phyloP scores from a whole-genome alignment of 2,329 filamentous ascomycete species.

The Fusarium haematococcum region DNA sequence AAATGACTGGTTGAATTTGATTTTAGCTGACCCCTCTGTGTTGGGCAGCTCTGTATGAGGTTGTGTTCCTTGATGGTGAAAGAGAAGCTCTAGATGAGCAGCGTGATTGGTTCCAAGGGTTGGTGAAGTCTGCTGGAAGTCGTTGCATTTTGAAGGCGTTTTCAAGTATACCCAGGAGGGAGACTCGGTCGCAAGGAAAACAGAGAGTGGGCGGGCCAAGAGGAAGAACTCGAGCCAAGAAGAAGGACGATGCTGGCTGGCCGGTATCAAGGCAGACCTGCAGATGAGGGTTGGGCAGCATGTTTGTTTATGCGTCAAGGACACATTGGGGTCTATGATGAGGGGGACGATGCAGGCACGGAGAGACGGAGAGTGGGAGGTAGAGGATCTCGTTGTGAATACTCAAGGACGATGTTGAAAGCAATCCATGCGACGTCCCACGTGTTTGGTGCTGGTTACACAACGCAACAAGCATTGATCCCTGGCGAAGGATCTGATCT shows the following conservation, averaged over 20 bases:
- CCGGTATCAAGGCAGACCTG: not conserved
- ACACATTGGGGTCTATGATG: not conserved
- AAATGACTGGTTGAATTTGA: slow-evolving; percentile 3
- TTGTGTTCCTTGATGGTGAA: slow-evolving; percentile 1
- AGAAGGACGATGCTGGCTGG: not conserved
- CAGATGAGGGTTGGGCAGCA: not conserved
- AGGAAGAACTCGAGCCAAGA: not conserved
- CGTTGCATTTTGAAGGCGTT: not conserved
- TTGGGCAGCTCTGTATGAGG: slow-evolving; percentile 18
- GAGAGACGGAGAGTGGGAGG: not conserved
- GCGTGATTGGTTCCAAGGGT: slow-evolving; percentile 1
- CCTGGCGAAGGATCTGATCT: not conserved
- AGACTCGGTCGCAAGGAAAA: not conserved
- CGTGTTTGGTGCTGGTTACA: not conserved
- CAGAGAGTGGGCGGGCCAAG: not conserved
- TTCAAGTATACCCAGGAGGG: not conserved
- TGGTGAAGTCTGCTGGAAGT: not conserved
- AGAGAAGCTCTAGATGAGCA: slow-evolving; percentile 10
- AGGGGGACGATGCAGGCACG: not conserved
- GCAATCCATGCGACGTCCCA: not conserved
- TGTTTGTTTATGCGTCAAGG: not conserved
- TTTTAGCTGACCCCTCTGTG: slow-evolving; percentile 6
- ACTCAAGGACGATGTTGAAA: not conserved
- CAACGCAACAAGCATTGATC: not conserved
- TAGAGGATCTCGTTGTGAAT: not conserved